A percentile compares a stretch with the other conserved stretches of the same genome.
phyloP scores from a whole-genome alignment of 2,329 filamentous ascomycete genomes.

The Mycosphaerella sp. region DNA sequence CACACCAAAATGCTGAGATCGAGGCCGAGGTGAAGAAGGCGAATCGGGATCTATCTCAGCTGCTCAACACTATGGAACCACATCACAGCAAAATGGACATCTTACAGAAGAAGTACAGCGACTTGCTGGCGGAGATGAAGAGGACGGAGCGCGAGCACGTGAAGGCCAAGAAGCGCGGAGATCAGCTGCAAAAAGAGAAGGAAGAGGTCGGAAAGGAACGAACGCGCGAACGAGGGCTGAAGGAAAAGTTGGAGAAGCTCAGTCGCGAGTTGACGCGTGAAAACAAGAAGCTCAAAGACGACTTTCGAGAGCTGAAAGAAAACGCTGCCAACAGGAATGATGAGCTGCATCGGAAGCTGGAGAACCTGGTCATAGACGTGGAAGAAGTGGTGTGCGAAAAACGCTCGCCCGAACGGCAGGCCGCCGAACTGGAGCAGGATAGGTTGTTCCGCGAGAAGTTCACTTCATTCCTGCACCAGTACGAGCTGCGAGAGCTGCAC shows the following conservation, averaged over 20 bases:
- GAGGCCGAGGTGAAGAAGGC: conserved; percentile 93
- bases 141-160: conserved; percentile 86
- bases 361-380: conserved; percentile 71
- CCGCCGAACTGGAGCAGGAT: conserved; percentile 82
- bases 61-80: conserved; percentile 81
- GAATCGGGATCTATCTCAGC: conserved; percentile 79
- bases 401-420: conserved; percentile 64
- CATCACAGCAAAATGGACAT: conserved; percentile 87
- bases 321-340: conserved; percentile 75
- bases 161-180: conserved; percentile 92
- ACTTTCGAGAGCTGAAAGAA: conserved; percentile 76
- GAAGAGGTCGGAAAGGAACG: conserved; percentile 82
- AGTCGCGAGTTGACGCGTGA: conserved; percentile 91
- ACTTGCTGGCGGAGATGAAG: conserved; percentile 91
- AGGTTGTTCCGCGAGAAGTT: conserved; percentile 77
- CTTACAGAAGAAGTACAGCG: conserved; percentile 83
- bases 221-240: conserved; percentile 81
- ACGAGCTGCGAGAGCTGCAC: conserved; percentile 89
- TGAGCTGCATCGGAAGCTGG: conserved; percentile 78
- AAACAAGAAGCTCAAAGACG: conserved; percentile 98
- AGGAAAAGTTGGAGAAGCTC: conserved; percentile 94
- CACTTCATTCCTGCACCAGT: conserved; percentile 94
- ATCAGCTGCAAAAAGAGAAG: conserved; percentile 93
- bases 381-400: conserved; percentile 85
- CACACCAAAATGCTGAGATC: conserved; percentile 93